Evolutionary conservation across 139 green algal species (phyloP).

Genomic region (Chlorella sp.): DNA sequence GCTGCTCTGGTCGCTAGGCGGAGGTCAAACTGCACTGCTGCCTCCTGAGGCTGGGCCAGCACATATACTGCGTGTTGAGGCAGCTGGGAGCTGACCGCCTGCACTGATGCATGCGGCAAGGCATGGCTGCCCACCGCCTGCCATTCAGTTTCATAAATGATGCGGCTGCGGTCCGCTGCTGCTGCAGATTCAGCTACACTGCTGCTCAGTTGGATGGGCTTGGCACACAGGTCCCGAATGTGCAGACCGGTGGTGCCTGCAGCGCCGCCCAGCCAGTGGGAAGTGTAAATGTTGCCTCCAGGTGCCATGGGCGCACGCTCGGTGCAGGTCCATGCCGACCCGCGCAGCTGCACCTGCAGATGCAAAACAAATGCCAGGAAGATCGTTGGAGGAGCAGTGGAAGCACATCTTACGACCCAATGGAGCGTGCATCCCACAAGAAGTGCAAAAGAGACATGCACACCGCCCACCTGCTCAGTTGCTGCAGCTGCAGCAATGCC

Average conservation of each 20-base stretch:
- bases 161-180: neutral
- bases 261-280: conserved; percentile 31
- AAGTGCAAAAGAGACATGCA: too few species aligned
- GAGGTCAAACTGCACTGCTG: neutral
- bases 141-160: conserved; percentile 45
- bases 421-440: too few species aligned
- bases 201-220: conserved; percentile 5
- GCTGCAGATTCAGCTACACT: neutral
- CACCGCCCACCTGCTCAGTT: neutral
- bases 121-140: neutral
- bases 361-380: too few species aligned
- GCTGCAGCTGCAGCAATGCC: conserved; percentile 8
- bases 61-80: neutral
- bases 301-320: conserved; percentile 13
- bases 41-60: neutral
- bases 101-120: too few species aligned
- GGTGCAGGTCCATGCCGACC: neutral
- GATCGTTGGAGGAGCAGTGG: too few species aligned
- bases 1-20: neutral
- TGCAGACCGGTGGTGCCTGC: neutral
- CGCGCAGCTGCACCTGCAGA: neutral
- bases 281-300: conserved; percentile 26
- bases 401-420: too few species aligned
- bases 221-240: conserved; percentile 6
- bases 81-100: too few species aligned